Conservation (phyloP, 805 yeast species). For the Diddensiella transvaalensis region DNA sequence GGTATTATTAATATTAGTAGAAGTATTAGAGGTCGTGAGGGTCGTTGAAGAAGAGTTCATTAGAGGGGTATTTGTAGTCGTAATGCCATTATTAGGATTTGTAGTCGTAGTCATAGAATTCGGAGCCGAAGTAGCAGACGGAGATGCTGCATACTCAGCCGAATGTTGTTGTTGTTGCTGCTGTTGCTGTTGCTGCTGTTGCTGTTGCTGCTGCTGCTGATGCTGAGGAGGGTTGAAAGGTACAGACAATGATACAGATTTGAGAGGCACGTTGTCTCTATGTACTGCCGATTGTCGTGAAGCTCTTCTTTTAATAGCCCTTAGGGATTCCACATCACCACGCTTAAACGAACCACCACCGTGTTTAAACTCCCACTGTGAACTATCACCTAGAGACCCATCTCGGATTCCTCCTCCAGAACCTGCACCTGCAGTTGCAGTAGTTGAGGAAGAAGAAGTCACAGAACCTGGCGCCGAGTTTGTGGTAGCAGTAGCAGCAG, state of each 20-base stretch:
- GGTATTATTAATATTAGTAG: not conserved
- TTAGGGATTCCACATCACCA: slow-evolving; percentile 72
- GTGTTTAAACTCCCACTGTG: slow-evolving; percentile 85
- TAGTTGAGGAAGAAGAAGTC: not conserved
- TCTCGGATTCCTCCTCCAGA: not conserved
- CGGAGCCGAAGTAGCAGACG: not conserved
- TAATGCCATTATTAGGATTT: not conserved
- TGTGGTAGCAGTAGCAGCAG: not conserved
- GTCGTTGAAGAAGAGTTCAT: not conserved
- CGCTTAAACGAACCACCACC: slow-evolving; percentile 72
- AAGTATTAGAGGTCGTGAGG: not conserved
- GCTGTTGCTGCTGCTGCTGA: slow-evolving; percentile 4
- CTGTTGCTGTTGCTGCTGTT: slow-evolving; percentile 14
- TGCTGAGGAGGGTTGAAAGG: slow-evolving; percentile 23
- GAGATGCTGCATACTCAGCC: slow-evolving; percentile 5
- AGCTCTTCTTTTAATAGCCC: slow-evolving; percentile 75
- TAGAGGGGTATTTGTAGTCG: not conserved
- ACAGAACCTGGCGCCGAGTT: not conserved
- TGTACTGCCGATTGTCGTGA: slow-evolving; percentile 37
- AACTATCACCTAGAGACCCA: slow-evolving; percentile 7
- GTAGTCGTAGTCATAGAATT: not conserved
- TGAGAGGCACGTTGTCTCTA: slow-evolving; percentile 25
- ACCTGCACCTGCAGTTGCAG: not conserved
- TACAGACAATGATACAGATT: slow-evolving; percentile 27
- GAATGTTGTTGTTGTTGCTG: slow-evolving; percentile 11